Percentiles rank a stretch among this genome's conserved stretches.
phyloP scores from a whole-genome alignment of 192 early-diverging fungal genomes.

The Entomortierella beljakovae region DNA sequence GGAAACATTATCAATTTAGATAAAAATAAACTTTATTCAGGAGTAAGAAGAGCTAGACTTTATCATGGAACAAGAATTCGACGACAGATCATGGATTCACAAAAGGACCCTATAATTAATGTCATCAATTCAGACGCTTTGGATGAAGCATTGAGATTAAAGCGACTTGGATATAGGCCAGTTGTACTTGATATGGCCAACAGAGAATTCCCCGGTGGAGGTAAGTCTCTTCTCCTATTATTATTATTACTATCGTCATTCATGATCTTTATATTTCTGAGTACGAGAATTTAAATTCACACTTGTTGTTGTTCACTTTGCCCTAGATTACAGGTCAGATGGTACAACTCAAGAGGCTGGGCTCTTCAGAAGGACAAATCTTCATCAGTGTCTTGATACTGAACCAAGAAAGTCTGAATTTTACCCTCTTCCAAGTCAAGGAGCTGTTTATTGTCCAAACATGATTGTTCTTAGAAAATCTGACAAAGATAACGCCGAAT shows the following conservation, averaged over 20 bases:
- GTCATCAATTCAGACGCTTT: conserved; percentile 51
- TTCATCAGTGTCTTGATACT: conserved; percentile 55
- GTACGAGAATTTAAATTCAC: not conserved
- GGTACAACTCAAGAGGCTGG: conserved; percentile 57
- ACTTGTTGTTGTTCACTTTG: not conserved
- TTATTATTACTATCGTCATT: not conserved
- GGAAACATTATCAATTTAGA: conserved; percentile 24
- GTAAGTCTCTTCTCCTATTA: conserved; percentile 28
- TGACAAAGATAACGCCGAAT: conserved; percentile 34
- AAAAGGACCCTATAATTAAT: conserved; percentile 42
- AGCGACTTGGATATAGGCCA: conserved; percentile 52
- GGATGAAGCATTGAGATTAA: conserved; percentile 48
- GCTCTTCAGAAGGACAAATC: conserved; percentile 56
- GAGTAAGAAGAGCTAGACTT: conserved; percentile 37
- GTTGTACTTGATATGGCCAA: conserved; percentile 60
- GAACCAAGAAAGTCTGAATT: conserved; percentile 50
- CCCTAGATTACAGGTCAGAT: conserved; percentile 45
- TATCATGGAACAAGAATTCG: conserved; percentile 41
- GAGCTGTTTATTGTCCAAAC: conserved; percentile 59
- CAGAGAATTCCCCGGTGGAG: conserved; percentile 52
- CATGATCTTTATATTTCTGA: not conserved
- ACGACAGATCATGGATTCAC: conserved; percentile 51
- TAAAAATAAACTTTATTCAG: conserved; percentile 42
- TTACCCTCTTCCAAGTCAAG: conserved; percentile 54
- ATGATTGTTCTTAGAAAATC: conserved; percentile 53